Evolutionary conservation across 2,329 filamentous ascomycete genomes (phyloP), one percentile per base, ranked within the genome.

Genomic region (Fusarium humuli): DNA sequence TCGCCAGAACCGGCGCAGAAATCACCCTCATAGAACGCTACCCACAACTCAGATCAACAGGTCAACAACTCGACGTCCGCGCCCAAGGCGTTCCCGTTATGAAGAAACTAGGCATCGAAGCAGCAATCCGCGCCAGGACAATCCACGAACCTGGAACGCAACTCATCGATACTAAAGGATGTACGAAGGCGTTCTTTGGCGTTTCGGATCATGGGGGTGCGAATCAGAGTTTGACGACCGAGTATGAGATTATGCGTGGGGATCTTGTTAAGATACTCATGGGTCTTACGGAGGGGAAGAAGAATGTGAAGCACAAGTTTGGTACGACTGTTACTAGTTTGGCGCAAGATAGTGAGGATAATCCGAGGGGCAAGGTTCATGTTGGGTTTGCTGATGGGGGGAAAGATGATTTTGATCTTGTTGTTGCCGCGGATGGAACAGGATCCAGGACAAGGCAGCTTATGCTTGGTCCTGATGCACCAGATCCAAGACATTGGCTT

Each of bases 61-160:
- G 65, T 2, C 65, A 69, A 27, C 65, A 69, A 6, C 44, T 69
- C 6, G 61, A 64, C 14, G 25, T 64, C 6, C 61, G 61, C 1
- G 49, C 61, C 6, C 61, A 64, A 5, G 61, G 61, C 7, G 42
- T 69, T 0, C 27, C 49, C 0, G 65, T 53, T 2, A 69, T 69
- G 65, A 65, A 69, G 22, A 65, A 55, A 7, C 65, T 69, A 49
- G 65, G 65, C 2, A 65, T 69, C 34, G 65, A 69, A 29, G 22
- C 59, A 5, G 59, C 59, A 0, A 29, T 64, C 4, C 61, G 61
- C 22, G 50, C 49, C 5, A 64, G 64, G 18, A 16, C 16, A 40
- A 14, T 64, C 13, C 50, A 25, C 7, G 61, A 64, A 23, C 20
- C 40, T 0, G 61, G 61, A 1, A 64, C 61, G 2, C 59, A 55